A percentile compares a stretch with the other conserved stretches of the same genome.
Conservation (phyloP, 768 basidiomycete species). For the Podaxis pistillaris region DNA sequence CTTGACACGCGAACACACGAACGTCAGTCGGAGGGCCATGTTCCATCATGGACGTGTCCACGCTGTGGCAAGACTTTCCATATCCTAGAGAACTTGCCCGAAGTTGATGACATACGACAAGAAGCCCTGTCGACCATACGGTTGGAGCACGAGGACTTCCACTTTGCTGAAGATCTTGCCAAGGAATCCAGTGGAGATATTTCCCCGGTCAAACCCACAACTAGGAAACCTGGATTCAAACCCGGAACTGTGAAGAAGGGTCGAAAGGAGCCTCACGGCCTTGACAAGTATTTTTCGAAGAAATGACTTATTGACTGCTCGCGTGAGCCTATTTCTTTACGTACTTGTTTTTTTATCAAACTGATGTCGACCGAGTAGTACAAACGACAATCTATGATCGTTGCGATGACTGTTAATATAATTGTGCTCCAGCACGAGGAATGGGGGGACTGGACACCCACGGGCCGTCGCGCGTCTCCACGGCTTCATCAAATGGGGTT, state of each 20-base stretch:
- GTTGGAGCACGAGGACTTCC: constrained; percentile 86
- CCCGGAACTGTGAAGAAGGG: constrained; percentile 24
- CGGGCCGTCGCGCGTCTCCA: background rate
- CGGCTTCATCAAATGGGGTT: constrained; percentile 10
- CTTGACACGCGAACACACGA: constrained; percentile 11
- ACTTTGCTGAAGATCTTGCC: constrained; percentile 80
- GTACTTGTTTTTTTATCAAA: background rate
- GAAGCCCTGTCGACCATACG: constrained; percentile 41
- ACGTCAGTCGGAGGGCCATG: constrained; percentile 1
- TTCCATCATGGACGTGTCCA: constrained; percentile 50
- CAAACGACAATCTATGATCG: background rate
- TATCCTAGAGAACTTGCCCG: constrained; percentile 23
- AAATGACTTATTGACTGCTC: constrained; percentile 22
- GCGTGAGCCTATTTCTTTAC: background rate
- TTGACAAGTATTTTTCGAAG: constrained; percentile 39
- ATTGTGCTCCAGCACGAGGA: background rate
- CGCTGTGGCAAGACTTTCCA: constrained; percentile 53
- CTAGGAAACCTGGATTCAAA: constrained; percentile 16
- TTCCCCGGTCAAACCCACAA: constrained; percentile 16
- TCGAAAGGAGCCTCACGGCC: constrained; percentile 31
- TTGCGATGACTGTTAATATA: constrained; percentile 5
- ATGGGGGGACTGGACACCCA: background rate
- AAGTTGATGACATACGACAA: constrained; percentile 29
- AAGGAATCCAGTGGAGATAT: constrained; percentile 31
- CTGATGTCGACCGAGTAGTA: background rate